These are phyloP conservation scores for Exophiala lecanii-corni DNA, from an alignment of 2,329 filamentous ascomycete species.

Conservation along the genomic window DNA sequence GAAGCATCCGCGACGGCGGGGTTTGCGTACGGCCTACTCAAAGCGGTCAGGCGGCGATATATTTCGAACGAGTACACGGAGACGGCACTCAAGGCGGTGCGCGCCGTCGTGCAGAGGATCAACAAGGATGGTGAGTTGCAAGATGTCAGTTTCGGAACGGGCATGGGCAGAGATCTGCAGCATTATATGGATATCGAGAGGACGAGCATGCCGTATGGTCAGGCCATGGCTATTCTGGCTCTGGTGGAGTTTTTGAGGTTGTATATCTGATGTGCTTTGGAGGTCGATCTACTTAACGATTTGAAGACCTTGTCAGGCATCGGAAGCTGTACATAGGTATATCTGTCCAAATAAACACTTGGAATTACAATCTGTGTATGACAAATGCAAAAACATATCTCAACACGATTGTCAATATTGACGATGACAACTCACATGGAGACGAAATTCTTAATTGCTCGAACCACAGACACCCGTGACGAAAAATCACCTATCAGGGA, in stretches of 20 bases:
- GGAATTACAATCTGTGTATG: too few relatives aligned
- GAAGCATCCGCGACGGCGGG: constrained; percentile 76
- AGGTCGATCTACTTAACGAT: too few relatives aligned
- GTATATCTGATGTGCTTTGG: constrained; percentile 42
- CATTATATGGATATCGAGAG: constrained; percentile 72
- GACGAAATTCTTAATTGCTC: too few relatives aligned
- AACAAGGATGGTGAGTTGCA: constrained; percentile 63
- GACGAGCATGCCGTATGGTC: constrained; percentile 80
- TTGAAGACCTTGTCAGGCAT: too few relatives aligned
- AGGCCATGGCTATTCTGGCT: constrained; percentile 80
- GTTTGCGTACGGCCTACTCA: constrained; percentile 75
- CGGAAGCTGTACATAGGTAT: too few relatives aligned
- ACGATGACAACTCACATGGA: too few relatives aligned
- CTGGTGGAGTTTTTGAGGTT: constrained; percentile 67
- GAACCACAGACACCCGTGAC: too few relatives aligned
- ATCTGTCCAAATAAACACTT: too few relatives aligned
- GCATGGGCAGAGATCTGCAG: constrained; percentile 67
- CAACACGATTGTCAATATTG: too few relatives aligned
- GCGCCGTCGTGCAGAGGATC: constrained; percentile 63
- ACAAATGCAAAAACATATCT: too few relatives aligned
- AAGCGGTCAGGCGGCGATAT: constrained; percentile 66
- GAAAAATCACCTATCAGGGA: too few relatives aligned
- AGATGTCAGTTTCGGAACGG: constrained; percentile 74
- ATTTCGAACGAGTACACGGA: constrained; percentile 56
- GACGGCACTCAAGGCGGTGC: constrained; percentile 61